phyloP scores from a whole-genome alignment of 768 basidiomycete genomes.

The Cyclocybe aegerita region DNA sequence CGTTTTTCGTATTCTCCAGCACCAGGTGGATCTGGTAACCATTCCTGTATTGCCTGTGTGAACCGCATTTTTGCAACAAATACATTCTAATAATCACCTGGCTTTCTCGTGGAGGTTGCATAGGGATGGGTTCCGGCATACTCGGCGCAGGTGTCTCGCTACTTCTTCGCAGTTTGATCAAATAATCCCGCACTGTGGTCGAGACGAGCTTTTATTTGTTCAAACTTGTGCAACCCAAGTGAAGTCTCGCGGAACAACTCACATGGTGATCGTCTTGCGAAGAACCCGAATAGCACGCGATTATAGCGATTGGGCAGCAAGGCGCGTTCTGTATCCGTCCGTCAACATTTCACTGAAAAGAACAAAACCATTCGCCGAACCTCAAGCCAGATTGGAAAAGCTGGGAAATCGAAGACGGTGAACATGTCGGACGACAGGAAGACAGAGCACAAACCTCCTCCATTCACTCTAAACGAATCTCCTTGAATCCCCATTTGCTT shows the following conservation, averaged over 20 bases:
- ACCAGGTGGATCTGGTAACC: conserved; percentile 28
- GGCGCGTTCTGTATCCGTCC: conserved; percentile 60
- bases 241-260: conserved; percentile 19
- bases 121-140: conserved; percentile 28
- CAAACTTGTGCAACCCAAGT: background rate
- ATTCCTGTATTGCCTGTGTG: conserved; percentile 26
- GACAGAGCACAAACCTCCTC: conserved; percentile 62
- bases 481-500: conserved; percentile 69
- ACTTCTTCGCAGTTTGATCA: conserved; percentile 55
- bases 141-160: conserved; percentile 30
- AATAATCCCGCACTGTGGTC: conserved; percentile 65
- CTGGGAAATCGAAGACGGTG: conserved; percentile 32
- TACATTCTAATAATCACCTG: conserved; percentile 11
- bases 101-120: conserved; percentile 17
- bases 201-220: conserved; percentile 51
- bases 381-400: conserved; percentile 86
- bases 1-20: conserved; percentile 28
- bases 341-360: background rate
- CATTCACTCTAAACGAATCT: conserved; percentile 58
- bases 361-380: conserved; percentile 28
- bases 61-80: conserved; percentile 1
- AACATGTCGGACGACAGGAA: background rate
- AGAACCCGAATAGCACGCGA: conserved; percentile 80
- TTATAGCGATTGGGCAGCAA: conserved; percentile 81
- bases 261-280: conserved; percentile 80